Evolutionary conservation across 495 filamentous ascomycete genomes (phyloP).

Genomic region (Lasiosphaeria miniovina): DNA sequence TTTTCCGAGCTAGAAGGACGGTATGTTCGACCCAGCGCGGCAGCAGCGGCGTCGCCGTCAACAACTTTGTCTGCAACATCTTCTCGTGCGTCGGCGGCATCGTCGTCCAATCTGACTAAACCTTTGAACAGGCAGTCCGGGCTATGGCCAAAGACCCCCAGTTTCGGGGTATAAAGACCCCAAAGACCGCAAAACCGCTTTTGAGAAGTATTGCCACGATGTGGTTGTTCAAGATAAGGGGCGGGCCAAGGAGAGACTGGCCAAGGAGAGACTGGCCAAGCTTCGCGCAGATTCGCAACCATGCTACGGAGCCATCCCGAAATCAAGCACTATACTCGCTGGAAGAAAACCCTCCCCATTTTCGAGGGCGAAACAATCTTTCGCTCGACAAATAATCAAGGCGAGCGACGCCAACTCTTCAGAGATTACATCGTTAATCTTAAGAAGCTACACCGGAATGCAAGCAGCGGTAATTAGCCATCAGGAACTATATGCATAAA

Average conservation of each 20-base stretch:
- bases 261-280: conserved; percentile 65
- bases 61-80: too few species aligned
- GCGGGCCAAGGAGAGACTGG: conserved; percentile 89
- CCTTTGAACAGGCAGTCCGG: conserved; percentile 87
- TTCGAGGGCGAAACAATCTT: conserved; percentile 96
- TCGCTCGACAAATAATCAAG: conserved; percentile 82
- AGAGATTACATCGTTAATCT: conserved; percentile 89
- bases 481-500: too few species aligned
- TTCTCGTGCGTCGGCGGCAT: too few species aligned
- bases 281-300: conserved; percentile 84
- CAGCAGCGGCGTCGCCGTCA: too few species aligned
- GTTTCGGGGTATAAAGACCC: conserved; percentile 94
- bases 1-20: too few species aligned
- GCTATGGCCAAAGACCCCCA: conserved; percentile 90
- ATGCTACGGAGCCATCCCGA: conserved; percentile 97
- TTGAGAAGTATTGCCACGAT: conserved; percentile 93
- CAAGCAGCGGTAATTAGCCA: too few species aligned
- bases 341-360: conserved; percentile 93
- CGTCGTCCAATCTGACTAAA: conserved; percentile 79
- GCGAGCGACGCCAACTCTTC: conserved; percentile 87
- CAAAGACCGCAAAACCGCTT: conserved; percentile 84
- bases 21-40: too few species aligned
- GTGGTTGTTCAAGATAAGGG: conserved; percentile 91
- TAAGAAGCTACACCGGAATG: conserved; percentile 69
- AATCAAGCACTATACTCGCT: conserved; percentile 96